Percentiles rank a stretch among this genome's conserved stretches.
Conservation (phyloP, 805 yeast genomes). For the Yamadazyma laniorum region DNA sequence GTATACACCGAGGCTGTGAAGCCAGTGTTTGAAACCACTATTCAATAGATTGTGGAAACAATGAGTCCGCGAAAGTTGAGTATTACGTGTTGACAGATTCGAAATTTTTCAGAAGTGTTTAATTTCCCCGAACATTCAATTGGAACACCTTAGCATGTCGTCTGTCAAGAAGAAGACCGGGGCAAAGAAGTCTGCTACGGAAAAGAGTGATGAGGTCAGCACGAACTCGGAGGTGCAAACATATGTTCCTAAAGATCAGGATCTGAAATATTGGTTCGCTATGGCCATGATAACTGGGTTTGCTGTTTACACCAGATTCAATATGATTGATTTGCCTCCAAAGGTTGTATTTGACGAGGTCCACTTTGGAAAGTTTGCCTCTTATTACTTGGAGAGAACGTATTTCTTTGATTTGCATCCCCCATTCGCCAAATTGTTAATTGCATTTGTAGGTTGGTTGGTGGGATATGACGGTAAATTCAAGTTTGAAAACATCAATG, state of each 20-base stretch:
- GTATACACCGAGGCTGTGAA: too few species aligned
- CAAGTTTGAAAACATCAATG: conserved; percentile 89
- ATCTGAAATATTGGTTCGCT: conserved; percentile 31
- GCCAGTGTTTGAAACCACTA: too few species aligned
- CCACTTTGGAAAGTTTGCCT: conserved; percentile 83
- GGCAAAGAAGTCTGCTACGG: background rate
- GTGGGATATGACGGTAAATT: conserved; percentile 90
- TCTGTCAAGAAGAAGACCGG: conserved; percentile 6
- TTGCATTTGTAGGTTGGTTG: conserved; percentile 86
- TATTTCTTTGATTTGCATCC: conserved; percentile 97
- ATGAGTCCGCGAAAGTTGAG: conserved; percentile 1
- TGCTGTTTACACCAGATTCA: conserved; percentile 57
- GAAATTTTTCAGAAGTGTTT: conserved; percentile 2
- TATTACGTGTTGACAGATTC: conserved; percentile 3
- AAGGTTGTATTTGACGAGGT: conserved; percentile 87
- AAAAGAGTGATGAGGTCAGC: background rate
- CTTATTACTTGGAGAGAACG: conserved; percentile 82
- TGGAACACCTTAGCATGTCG: conserved; percentile 5
- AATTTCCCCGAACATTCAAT: too few species aligned
- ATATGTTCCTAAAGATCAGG: conserved; percentile 23
- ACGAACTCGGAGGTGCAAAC: conserved; percentile 2
- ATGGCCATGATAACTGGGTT: conserved; percentile 37
- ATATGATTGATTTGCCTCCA: conserved; percentile 58
- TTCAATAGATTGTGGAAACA: too few species aligned
- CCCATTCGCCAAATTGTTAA: conserved; percentile 91